These are phyloP conservation scores for Coccomyxa sp. DNA, from an alignment of 139 green algal genomes.

Conservation along the genomic window DNA sequence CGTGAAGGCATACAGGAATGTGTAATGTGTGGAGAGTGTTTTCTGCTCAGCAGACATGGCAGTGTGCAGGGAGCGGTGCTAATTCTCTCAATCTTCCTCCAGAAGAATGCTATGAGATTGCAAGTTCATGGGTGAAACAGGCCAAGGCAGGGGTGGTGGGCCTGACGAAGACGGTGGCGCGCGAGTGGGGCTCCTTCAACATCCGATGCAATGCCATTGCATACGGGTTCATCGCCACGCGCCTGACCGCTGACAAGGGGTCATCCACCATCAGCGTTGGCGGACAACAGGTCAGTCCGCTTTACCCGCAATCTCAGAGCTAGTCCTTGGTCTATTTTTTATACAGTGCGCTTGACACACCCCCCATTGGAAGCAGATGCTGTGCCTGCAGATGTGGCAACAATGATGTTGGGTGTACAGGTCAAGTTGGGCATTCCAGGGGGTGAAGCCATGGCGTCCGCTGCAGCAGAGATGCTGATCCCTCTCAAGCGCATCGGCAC, in stretches of 20 bases:
- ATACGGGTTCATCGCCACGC: constrained; percentile 75
- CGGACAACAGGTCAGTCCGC: constrained; percentile 41
- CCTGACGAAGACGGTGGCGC: constrained; percentile 71
- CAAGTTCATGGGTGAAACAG: not conserved
- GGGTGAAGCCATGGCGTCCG: constrained; percentile 22
- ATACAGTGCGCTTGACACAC: not conserved
- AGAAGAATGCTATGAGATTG: not conserved
- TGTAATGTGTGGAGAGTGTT: not conserved
- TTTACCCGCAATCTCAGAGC: not conserved
- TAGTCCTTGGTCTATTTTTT: not conserved
- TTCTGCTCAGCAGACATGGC: too few species aligned
- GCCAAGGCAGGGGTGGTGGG: constrained; percentile 70
- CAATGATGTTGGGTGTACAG: not conserved
- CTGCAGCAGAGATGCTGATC: constrained; percentile 33
- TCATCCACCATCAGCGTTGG: constrained; percentile 45
- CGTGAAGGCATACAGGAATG: not conserved
- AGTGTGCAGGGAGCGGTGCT: too few species aligned
- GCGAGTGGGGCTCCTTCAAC: constrained; percentile 79
- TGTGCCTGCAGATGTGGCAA: not conserved
- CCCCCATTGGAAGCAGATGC: not conserved
- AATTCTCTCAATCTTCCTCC: too few species aligned
- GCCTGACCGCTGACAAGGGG: constrained; percentile 57
- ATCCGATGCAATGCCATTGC: constrained; percentile 77
- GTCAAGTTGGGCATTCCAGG: constrained; percentile 67
- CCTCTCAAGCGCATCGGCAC: constrained; percentile 60